Evolutionary conservation across 139 green algal species (phyloP).

Genomic region (Zygnema cylindricum): DNA sequence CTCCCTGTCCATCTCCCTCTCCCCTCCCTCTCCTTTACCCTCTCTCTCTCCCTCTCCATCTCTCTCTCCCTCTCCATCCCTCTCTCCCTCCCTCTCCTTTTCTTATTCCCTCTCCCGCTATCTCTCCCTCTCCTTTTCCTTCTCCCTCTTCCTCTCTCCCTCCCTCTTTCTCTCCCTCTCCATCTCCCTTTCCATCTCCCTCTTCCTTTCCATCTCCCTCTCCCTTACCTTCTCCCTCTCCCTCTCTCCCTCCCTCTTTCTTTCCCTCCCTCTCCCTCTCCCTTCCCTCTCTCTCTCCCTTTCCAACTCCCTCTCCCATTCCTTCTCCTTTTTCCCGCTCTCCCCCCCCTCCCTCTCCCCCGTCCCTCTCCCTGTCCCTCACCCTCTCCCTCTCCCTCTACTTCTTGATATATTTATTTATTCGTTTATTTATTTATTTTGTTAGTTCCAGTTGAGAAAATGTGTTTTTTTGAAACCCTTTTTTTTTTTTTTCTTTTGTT

Average conservation of each 20-base stretch:
- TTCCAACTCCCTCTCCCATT: no score
- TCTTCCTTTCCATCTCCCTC: neutral
- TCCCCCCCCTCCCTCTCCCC: no score
- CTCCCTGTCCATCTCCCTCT: neutral
- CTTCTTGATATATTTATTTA: no score
- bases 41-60: neutral
- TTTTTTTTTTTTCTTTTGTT: neutral
- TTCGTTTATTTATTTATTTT: no score
- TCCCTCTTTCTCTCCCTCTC: neutral
- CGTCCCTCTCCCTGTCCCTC: no score
- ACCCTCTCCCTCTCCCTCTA: no score
- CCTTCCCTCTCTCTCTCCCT: slow-evolving; percentile 10
- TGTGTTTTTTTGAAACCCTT: no score
- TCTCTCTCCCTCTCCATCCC: neutral
- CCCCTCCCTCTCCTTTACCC: slow-evolving; percentile 20
- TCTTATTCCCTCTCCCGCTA: neutral
- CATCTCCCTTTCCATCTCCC: neutral
- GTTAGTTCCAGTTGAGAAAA: no score
- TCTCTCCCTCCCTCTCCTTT: no score
- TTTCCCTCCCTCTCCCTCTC: neutral
- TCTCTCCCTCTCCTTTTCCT: neutral
- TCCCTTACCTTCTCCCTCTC: neutral
- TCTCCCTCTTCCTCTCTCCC: neutral
- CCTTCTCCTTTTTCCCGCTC: no score
- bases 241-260: neutral